phyloP scores from a whole-genome alignment of 116 monocot genomes.

The Zostera marina region DNA sequence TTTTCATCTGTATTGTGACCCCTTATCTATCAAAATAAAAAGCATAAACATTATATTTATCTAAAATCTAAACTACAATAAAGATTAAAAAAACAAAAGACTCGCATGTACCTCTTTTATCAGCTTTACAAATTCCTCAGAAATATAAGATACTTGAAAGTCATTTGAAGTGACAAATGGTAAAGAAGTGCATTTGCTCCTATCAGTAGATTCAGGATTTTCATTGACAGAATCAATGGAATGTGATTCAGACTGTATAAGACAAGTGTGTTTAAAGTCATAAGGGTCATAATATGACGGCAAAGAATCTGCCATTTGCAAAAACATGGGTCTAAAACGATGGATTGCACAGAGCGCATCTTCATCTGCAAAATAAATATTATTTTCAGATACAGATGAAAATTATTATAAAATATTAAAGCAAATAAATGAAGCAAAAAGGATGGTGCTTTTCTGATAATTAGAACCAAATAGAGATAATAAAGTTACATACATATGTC shows the following conservation, averaged over 20 bases:
- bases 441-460: neutral
- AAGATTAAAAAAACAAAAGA: neutral
- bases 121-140: constrained; percentile 25
- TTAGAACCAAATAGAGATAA: neutral
- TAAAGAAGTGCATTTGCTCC: constrained; percentile 22
- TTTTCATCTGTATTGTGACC: constrained; percentile 16
- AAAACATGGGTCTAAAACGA: constrained; percentile 36
- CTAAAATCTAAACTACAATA: neutral
- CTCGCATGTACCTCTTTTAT: constrained; percentile 38
- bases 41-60: neutral
- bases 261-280: constrained; percentile 36
- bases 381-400: neutral
- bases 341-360: constrained; percentile 39
- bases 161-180: constrained; percentile 46
- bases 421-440: no score
- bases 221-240: constrained; percentile 15
- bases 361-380: constrained; percentile 32
- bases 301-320: constrained; percentile 17
- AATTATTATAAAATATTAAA: no score
- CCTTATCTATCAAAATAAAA: constrained; percentile 22
- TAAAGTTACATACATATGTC: constrained; percentile 49
- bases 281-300: constrained; percentile 28
- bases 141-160: constrained; percentile 21
- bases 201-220: constrained; percentile 5
- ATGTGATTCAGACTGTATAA: constrained; percentile 17